These are phyloP conservation scores for Hypoxylon subgilvum DNA, from an alignment of 495 filamentous ascomycete genomes.

Conservation along the genomic window DNA sequence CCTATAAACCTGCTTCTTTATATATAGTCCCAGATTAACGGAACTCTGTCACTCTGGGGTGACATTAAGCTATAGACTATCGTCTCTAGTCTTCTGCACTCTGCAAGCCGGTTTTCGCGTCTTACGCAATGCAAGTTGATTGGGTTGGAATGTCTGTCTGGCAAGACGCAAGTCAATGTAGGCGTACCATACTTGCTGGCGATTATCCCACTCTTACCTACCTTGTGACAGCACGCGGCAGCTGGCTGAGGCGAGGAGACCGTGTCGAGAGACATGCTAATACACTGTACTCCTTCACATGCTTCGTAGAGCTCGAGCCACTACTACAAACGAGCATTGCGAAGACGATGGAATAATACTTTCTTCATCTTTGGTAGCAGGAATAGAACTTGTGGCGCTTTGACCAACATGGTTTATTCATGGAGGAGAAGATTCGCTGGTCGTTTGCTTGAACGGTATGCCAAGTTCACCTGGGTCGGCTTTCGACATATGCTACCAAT, in stretches of 20 bases:
- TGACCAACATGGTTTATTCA: conserved; percentile 15
- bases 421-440: conserved; percentile 23
- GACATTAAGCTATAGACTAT: neutral
- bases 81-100: neutral
- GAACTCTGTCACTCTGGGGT: neutral
- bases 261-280: neutral
- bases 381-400: neutral
- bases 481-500: conserved; percentile 15
- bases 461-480: conserved; percentile 25
- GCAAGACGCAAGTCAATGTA: too few species aligned
- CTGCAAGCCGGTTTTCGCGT: too few species aligned
- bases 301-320: neutral
- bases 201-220: too few species aligned
- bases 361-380: conserved; percentile 8
- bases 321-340: conserved; percentile 1
- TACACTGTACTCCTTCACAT: neutral
- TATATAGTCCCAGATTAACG: neutral
- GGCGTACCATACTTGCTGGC: too few species aligned
- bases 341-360: neutral
- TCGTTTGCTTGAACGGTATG: conserved; percentile 4
- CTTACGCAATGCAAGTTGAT: too few species aligned
- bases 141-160: too few species aligned
- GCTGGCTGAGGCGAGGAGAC: too few species aligned
- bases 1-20: neutral
- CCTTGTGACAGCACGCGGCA: too few species aligned